A percentile compares a stretch with the other conserved stretches of the same genome.
Conservation (phyloP, 2,329 filamentous ascomycete species). For the Trichoderma semiorbis region DNA sequence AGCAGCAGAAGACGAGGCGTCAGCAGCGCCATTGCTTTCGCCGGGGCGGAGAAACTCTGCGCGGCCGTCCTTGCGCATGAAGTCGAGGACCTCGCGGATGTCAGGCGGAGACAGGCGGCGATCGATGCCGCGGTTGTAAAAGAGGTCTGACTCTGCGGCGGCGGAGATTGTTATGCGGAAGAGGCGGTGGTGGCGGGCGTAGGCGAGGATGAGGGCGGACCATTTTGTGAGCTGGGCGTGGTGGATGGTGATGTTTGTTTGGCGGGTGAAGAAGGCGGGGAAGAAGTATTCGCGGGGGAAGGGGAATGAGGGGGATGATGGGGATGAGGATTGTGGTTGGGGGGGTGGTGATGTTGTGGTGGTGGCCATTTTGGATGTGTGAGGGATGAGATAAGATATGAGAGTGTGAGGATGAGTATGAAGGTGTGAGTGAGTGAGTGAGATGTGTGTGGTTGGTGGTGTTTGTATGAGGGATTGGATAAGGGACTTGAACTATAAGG, state of each 20-base stretch:
- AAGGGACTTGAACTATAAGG: neutral
- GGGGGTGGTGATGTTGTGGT: neutral
- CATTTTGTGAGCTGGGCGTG: conserved; percentile 79
- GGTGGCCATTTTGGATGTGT: neutral
- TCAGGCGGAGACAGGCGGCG: conserved; percentile 50
- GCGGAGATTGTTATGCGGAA: conserved; percentile 68
- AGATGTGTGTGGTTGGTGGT: neutral
- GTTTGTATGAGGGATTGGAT: neutral
- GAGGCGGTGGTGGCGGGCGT: conserved; percentile 74
- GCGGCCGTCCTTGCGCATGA: conserved; percentile 56
- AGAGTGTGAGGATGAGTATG: neutral
- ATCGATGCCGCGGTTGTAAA: conserved; percentile 54
- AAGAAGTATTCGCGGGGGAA: conserved; percentile 69
- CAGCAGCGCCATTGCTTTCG: conserved; percentile 31
- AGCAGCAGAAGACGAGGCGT: conserved; percentile 7
- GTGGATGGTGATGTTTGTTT: conserved; percentile 69
- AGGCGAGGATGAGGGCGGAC: conserved; percentile 78
- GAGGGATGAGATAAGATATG: no score
- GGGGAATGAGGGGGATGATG: conserved; percentile 35
- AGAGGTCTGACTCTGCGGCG: conserved; percentile 53
- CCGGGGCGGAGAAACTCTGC: conserved; percentile 61
- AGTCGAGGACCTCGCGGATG: conserved; percentile 56
- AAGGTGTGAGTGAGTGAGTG: neutral
- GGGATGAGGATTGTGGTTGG: neutral
- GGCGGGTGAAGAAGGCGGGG: conserved; percentile 81